Evolutionary conservation across 306 rosid genomes (phyloP).

Genomic region (Lotus japonicus): DNA sequence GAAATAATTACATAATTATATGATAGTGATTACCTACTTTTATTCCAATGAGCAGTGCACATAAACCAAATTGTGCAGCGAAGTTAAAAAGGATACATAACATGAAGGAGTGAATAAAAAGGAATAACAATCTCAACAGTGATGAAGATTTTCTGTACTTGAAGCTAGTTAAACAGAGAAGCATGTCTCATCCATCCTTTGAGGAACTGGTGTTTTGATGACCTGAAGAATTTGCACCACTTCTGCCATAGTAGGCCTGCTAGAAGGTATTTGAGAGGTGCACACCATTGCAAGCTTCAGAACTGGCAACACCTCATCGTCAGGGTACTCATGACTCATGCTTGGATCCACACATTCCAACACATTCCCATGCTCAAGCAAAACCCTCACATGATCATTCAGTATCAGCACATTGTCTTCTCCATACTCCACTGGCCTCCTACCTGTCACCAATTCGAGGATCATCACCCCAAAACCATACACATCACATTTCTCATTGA

Average conservation of each 20-base stretch:
- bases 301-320: slow-evolving; percentile 76
- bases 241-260: slow-evolving; percentile 86
- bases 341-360: slow-evolving; percentile 64
- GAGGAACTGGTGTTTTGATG: slow-evolving; percentile 75
- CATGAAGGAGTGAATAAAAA: neutral
- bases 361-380: slow-evolving; percentile 72
- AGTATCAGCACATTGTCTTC: slow-evolving; percentile 73
- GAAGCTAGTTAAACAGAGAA: neutral
- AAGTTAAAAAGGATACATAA: neutral
- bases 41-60: neutral
- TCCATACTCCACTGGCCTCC: slow-evolving; percentile 81
- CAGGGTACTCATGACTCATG: slow-evolving; percentile 54
- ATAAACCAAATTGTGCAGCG: slow-evolving; percentile 8
- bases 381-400: slow-evolving; percentile 62
- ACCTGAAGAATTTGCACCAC: slow-evolving; percentile 73
- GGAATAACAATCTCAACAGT: neutral
- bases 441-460: slow-evolving; percentile 75
- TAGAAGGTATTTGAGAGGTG: slow-evolving; percentile 76
- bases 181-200: slow-evolving; percentile 37
- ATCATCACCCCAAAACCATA: slow-evolving; percentile 73
- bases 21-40: slow-evolving; percentile 1
- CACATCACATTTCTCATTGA: slow-evolving; percentile 74
- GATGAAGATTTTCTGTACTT: slow-evolving; percentile 17
- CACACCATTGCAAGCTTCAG: slow-evolving; percentile 72
- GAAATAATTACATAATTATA: neutral